A percentile compares a stretch with the other conserved stretches of the same genome.
Conservation (phyloP, 495 filamentous ascomycete genomes). For the Hypoxylon lienhwacheense region DNA sequence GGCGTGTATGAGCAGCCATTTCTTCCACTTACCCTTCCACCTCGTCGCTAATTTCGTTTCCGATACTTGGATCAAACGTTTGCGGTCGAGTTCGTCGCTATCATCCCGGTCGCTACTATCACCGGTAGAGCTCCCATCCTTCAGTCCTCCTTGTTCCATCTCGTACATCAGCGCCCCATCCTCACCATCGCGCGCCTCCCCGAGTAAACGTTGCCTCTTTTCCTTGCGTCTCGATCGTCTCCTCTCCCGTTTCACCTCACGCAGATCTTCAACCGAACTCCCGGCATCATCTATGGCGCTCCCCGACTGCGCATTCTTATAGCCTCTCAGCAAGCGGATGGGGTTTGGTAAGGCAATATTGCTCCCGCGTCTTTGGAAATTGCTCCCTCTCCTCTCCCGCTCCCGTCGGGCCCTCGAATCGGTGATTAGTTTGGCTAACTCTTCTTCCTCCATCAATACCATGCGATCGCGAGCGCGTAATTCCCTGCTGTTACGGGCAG, state of each 20-base stretch:
- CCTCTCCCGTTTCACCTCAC: constrained; percentile 55
- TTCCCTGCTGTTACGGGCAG: constrained; percentile 69
- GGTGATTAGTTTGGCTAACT: constrained; percentile 75
- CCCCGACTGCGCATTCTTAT: constrained; percentile 40
- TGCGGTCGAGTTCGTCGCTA: constrained; percentile 57
- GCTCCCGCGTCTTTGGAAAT: constrained; percentile 52
- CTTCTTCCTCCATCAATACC: constrained; percentile 87
- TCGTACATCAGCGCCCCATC: constrained; percentile 82
- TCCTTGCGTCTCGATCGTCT: constrained; percentile 49
- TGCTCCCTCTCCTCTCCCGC: constrained; percentile 52
- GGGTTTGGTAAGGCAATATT: constrained; percentile 51
- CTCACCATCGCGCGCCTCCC: constrained; percentile 58
- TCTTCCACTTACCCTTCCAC: constrained; percentile 48
- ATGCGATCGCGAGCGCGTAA: constrained; percentile 69
- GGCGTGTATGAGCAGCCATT: constrained; percentile 57
- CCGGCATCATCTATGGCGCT: constrained; percentile 36
- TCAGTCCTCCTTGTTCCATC: constrained; percentile 80
- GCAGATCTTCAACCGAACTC: constrained; percentile 40
- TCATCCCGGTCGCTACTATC: constrained; percentile 58
- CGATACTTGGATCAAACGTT: constrained; percentile 46
- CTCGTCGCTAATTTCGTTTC: constrained; percentile 48
- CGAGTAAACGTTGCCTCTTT: constrained; percentile 51
- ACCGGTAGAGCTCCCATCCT: constrained; percentile 61
- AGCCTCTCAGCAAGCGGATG: constrained; percentile 44
- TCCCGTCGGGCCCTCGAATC: constrained; percentile 52